Evolutionary conservation across 495 filamentous ascomycete species (phyloP).

Genomic region (Patellaria atrata): DNA sequence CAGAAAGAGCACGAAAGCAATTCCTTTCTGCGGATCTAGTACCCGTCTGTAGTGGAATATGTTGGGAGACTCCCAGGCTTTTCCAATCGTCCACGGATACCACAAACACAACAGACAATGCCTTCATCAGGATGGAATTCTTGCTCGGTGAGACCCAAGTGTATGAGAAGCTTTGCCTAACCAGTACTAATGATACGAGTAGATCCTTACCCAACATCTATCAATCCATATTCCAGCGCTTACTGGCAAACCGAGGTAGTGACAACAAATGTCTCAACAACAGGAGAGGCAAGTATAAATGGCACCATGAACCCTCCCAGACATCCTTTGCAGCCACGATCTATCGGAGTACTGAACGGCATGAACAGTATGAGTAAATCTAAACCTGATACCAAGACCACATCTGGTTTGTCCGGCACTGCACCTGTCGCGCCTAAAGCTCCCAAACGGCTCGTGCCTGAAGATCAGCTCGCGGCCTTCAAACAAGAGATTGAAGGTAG

Average conservation of each 20-base stretch:
- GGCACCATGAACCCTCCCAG: conserved; percentile 21
- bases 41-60: conserved; percentile 61
- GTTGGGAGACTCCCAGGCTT: conserved; percentile 56
- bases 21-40: conserved; percentile 54
- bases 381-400: conserved; percentile 1
- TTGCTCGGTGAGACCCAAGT: conserved; percentile 56
- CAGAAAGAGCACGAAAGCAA: conserved; percentile 26
- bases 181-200: conserved; percentile 7
- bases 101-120: too few species aligned
- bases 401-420: too few species aligned
- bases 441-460: conserved; percentile 38
- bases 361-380: conserved; percentile 13
- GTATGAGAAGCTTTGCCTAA: neutral
- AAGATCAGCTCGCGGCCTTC: conserved; percentile 56
- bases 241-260: conserved; percentile 50
- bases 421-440: conserved; percentile 5
- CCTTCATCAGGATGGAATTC: conserved; percentile 62
- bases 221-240: conserved; percentile 69
- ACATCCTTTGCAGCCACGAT: conserved; percentile 10
- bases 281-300: conserved; percentile 27
- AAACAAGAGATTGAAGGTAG: conserved; percentile 53
- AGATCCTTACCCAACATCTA: conserved; percentile 36
- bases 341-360: conserved; percentile 8
- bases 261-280: conserved; percentile 6
- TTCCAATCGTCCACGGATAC: too few species aligned